Percentiles rank a stretch among this genome's conserved stretches.
phyloP scores from a whole-genome alignment of 192 early-diverging fungal genomes.

The Coemansia guatemalensis region DNA sequence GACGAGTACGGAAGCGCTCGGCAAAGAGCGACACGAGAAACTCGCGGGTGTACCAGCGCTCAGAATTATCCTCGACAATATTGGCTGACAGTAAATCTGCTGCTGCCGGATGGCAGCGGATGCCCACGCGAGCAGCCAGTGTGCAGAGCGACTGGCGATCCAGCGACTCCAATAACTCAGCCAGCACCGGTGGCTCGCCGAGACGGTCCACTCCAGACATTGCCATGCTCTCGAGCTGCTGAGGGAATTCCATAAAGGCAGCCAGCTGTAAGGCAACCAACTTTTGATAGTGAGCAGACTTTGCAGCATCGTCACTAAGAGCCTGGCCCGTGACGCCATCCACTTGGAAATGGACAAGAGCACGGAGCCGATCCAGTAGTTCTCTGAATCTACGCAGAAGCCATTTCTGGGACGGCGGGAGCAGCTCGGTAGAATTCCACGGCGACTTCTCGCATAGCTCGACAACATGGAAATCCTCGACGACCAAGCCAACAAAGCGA shows the following conservation, averaged over 20 bases:
- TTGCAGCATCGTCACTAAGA: constrained; percentile 65
- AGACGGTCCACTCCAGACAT: constrained; percentile 71
- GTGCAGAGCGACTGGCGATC: constrained; percentile 48
- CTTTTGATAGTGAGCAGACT: constrained; percentile 59
- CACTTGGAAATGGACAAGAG: constrained; percentile 65
- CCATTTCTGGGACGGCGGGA: background rate
- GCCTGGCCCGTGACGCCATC: constrained; percentile 77
- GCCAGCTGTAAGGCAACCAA: constrained; percentile 70
- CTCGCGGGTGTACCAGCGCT: constrained; percentile 24
- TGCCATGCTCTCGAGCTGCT: constrained; percentile 69
- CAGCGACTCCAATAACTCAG: constrained; percentile 57
- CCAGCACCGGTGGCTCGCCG: constrained; percentile 53
- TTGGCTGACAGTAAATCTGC: constrained; percentile 5
- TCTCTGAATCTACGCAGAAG: constrained; percentile 55
- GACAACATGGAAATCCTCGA: constrained; percentile 79
- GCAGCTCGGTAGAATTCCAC: background rate
- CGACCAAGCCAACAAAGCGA: constrained; percentile 76
- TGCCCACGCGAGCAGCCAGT: constrained; percentile 62
- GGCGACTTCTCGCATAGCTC: constrained; percentile 27
- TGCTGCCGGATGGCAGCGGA: constrained; percentile 58
- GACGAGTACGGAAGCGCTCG: constrained; percentile 17
- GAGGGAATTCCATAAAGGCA: constrained; percentile 69
- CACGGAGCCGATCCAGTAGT: constrained; percentile 67
- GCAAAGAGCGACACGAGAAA: constrained; percentile 58
- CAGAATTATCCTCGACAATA: background rate